Conservation (phyloP, 164 flowering plant genomes). For the Vitis labrusca region DNA sequence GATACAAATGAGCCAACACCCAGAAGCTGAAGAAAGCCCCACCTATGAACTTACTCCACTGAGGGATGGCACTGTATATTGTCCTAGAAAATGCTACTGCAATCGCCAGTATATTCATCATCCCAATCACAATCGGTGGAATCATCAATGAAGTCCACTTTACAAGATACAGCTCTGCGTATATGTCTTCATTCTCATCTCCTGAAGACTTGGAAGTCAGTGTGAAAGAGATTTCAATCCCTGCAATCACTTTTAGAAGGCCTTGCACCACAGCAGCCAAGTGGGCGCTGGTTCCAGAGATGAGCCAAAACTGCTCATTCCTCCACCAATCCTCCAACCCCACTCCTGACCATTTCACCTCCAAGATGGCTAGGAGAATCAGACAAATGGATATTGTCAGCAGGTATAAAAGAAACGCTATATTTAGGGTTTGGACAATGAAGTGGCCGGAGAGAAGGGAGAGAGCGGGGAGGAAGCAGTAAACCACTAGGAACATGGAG, state of each 20-base stretch:
- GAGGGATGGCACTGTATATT: slow-evolving; percentile 49
- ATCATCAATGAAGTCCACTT: slow-evolving; percentile 80
- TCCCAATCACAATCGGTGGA: slow-evolving; percentile 60
- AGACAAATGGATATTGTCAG: slow-evolving; percentile 53
- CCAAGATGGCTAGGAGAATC: slow-evolving; percentile 54
- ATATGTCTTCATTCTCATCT: slow-evolving; percentile 65
- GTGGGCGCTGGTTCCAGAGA: slow-evolving; percentile 76
- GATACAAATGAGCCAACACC: slow-evolving; percentile 79
- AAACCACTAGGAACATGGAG: slow-evolving; percentile 62
- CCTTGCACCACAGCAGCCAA: slow-evolving; percentile 75
- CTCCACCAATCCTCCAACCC: slow-evolving; percentile 87
- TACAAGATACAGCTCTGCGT: slow-evolving; percentile 62
- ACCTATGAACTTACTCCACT: slow-evolving; percentile 70
- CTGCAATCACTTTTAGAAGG: slow-evolving; percentile 70
- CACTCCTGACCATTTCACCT: slow-evolving; percentile 76
- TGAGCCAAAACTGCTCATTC: slow-evolving; percentile 85
- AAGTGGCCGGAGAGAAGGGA: slow-evolving; percentile 76
- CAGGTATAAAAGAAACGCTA: slow-evolving; percentile 55
- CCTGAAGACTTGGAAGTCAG: slow-evolving; percentile 63
- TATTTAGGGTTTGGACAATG: slow-evolving; percentile 54
- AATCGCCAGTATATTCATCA: slow-evolving; percentile 62
- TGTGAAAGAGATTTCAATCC: slow-evolving; percentile 78
- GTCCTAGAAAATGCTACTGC: slow-evolving; percentile 55
- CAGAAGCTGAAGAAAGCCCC: slow-evolving; percentile 81
- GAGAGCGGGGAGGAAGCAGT: slow-evolving; percentile 82